A percentile compares a stretch with the other conserved stretches of the same genome.
phyloP scores from a whole-genome alignment of 148 eudicot species.

The Cornus florida region DNA sequence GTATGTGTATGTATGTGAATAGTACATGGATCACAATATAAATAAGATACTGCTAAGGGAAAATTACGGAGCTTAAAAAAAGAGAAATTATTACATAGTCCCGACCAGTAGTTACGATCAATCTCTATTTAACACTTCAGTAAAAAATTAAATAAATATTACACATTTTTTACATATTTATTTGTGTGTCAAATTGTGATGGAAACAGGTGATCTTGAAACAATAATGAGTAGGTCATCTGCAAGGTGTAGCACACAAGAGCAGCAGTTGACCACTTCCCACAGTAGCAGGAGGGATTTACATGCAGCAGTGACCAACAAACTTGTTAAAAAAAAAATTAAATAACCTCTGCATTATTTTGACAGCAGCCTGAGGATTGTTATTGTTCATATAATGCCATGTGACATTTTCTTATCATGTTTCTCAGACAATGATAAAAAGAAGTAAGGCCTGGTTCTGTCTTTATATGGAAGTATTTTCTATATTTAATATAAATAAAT shows the following conservation, averaged over 20 bases:
- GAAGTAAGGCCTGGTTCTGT: not conserved
- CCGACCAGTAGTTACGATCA: too few species aligned
- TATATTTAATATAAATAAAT: not conserved
- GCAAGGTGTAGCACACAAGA: too few species aligned
- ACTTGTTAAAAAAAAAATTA: not conserved
- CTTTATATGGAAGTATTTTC: not conserved
- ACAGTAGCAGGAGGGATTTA: not conserved
- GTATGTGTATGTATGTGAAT: too few species aligned
- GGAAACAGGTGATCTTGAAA: too few species aligned
- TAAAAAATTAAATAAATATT: too few species aligned
- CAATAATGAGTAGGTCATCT: too few species aligned
- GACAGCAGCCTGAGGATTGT: not conserved
- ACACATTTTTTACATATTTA: too few species aligned
- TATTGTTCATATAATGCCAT: slow-evolving; percentile 5
- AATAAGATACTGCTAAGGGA: too few species aligned
- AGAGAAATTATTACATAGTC: too few species aligned
- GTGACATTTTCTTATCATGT: slow-evolving; percentile 15
- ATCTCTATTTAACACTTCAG: too few species aligned
- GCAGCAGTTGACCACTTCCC: not conserved
- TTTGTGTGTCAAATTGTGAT: too few species aligned
- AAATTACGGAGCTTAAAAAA: not conserved
- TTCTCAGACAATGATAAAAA: slow-evolving; percentile 1
- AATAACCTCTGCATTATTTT: not conserved
- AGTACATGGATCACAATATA: not conserved
- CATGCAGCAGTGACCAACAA: not conserved